Evolutionary conservation across 176 grass and related monocot species (phyloP), one percentile per base, ranked within the genome.

Genomic region (Carex myosuroides): DNA sequence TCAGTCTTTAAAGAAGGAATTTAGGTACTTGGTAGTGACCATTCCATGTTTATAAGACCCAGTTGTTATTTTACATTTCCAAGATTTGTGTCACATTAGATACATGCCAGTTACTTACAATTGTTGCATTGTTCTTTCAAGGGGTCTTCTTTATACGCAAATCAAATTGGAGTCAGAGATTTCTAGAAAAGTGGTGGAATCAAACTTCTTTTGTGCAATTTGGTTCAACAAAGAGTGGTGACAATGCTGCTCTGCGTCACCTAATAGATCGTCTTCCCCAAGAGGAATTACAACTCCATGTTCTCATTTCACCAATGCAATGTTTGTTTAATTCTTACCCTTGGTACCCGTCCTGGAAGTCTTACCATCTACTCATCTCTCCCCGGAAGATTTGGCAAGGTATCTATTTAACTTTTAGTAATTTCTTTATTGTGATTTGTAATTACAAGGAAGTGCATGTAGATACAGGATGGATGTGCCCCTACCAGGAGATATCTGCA

Each of bases 311-410:
- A 60, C 80, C 87, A 64, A 90, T 91, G 89, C 95, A 98, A 70
- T 98, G 92, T 79, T 85, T 98, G 63, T 98, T 94, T 79, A 98
- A 98, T 71, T 98, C 92, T 14, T 98, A 98, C n/a, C 92, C 91
- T 69, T 98, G 95, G 92, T 74, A 63, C 3, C 89, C 87, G 17
- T 87, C 86, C 3, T 89, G 79, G 84, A 98, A 93, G 73, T 91
- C 89, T 39, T 55, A 42, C n/a, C 89, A 84, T 42, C 80, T 98
- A 8, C 64, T 98, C 60, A 64, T 88, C 71, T 80, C 90, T 2
- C 89, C 85, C 18, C 33, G 33, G 22, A 80, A 86, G 17, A 93
- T 86, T 85, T 98, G 91, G 92, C 90, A 93, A 88, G 95, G 95
- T 94, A 52, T 82, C n/a, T 54, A 26, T 26, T 26, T 26, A 26